phyloP scores from a whole-genome alignment of 2,329 filamentous ascomycete genomes.

The Tolypocladium tundrense region DNA sequence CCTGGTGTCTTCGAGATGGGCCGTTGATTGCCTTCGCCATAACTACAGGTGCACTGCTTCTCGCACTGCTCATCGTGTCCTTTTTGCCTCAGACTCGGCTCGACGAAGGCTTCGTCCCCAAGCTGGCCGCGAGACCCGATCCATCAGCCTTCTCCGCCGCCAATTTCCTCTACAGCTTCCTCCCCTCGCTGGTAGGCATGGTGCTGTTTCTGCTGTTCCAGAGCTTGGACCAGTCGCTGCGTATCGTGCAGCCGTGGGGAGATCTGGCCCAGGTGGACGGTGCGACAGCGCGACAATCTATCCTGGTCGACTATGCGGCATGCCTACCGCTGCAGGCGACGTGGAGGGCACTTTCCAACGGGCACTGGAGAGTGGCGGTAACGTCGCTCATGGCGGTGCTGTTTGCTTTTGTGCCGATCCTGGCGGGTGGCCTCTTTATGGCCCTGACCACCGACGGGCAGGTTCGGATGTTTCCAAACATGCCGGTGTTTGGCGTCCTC shows the following conservation, averaged over 20 bases:
- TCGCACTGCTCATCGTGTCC: slow-evolving; percentile 66
- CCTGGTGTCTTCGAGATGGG: slow-evolving; percentile 62
- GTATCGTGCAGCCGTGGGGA: slow-evolving; percentile 60
- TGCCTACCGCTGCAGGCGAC: slow-evolving; percentile 52
- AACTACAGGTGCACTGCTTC: slow-evolving; percentile 48
- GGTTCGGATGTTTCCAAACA: slow-evolving; percentile 60
- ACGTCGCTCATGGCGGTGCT: slow-evolving; percentile 49
- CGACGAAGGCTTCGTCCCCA: slow-evolving; percentile 60
- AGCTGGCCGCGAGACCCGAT: slow-evolving; percentile 50
- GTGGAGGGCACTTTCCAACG: slow-evolving; percentile 45
- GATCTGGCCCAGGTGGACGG: slow-evolving; percentile 49
- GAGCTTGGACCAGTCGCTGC: slow-evolving; percentile 53
- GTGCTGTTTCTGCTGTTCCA: slow-evolving; percentile 58
- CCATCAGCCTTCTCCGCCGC: slow-evolving; percentile 66
- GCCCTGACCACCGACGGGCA: slow-evolving; percentile 49
- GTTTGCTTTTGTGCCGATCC: slow-evolving; percentile 53
- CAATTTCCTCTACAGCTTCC: slow-evolving; percentile 77
- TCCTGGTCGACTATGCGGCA: slow-evolving; percentile 62
- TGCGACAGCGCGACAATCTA: slow-evolving; percentile 48
- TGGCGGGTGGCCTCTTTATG: slow-evolving; percentile 64
- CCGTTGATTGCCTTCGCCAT: slow-evolving; percentile 57
- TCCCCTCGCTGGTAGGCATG: slow-evolving; percentile 59
- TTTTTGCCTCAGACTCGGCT: slow-evolving; percentile 63
- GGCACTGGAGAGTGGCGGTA: slow-evolving; percentile 55
- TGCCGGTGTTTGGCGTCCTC: slow-evolving; percentile 63